phyloP scores from a whole-genome alignment of 768 basidiomycete genomes.

The Suillus occidentalis region DNA sequence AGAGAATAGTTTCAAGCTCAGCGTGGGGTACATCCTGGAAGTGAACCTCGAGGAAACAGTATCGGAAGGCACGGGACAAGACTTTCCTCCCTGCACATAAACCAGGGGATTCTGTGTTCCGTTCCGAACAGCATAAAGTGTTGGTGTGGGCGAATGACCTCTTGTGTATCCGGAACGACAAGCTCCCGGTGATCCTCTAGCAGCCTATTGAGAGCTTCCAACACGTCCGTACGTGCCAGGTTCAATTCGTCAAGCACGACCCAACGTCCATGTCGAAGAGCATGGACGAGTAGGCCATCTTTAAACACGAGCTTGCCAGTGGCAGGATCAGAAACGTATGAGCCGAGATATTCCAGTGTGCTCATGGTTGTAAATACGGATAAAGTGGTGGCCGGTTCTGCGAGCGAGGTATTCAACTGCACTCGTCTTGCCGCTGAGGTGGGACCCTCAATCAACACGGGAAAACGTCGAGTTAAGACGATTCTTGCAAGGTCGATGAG shows the following conservation, averaged over 20 bases:
- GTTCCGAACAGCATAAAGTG: slow-evolving; percentile 99
- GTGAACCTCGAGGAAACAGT: slow-evolving; percentile 96
- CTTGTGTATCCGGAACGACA: slow-evolving; percentile 93
- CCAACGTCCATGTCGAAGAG: slow-evolving; percentile 94
- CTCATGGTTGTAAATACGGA: slow-evolving; percentile 99
- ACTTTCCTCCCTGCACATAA: slow-evolving; percentile 94
- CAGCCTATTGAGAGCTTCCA: slow-evolving; percentile 94
- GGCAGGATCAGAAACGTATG: slow-evolving; percentile 88
- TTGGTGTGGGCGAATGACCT: slow-evolving; percentile 89
- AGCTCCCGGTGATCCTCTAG: slow-evolving; percentile 97
- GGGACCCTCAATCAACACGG: slow-evolving; percentile 95
- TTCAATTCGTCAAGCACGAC: slow-evolving; percentile 98
- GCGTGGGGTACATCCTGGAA: slow-evolving; percentile 95
- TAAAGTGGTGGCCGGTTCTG: slow-evolving; percentile 90
- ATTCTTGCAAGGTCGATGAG: slow-evolving; percentile 92
- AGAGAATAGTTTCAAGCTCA: slow-evolving; percentile 93
- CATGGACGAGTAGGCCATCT: slow-evolving; percentile 91
- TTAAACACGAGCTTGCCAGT: slow-evolving; percentile 95
- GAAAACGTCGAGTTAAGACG: slow-evolving; percentile 83
- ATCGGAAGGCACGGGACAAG: slow-evolving; percentile 92
- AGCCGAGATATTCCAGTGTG: slow-evolving; percentile 99
- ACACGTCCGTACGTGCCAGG: slow-evolving; percentile 94
- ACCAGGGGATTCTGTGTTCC: slow-evolving; percentile 94
- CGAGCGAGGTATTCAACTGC: slow-evolving; percentile 94
- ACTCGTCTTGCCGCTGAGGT: slow-evolving; percentile 98